phyloP scores from a whole-genome alignment of 768 basidiomycete genomes.

The Botryobasidium botryosum region DNA sequence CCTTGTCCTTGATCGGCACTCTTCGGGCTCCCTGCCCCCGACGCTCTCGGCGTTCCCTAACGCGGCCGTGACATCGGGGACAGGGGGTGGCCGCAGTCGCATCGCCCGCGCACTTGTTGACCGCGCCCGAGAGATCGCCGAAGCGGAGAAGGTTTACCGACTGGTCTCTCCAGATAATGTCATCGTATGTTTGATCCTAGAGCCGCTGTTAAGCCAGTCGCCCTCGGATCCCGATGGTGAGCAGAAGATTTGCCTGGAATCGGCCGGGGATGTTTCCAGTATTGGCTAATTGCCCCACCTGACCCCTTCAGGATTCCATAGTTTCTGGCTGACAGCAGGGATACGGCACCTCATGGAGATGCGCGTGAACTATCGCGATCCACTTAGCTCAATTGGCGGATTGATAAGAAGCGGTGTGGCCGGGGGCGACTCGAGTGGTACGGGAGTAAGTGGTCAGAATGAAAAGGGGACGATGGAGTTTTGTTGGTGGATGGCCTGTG shows the following conservation, averaged over 20 bases:
- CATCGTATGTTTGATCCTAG: constrained; percentile 64
- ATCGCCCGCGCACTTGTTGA: constrained; percentile 63
- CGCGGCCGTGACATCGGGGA: constrained; percentile 21
- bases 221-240: constrained; percentile 55
- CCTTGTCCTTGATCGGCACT: constrained; percentile 55
- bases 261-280: no score
- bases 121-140: constrained; percentile 71
- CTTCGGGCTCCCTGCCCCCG: constrained; percentile 7
- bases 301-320: constrained; percentile 45
- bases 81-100: constrained; percentile 41
- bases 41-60: constrained; percentile 7
- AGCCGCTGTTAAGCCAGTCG: constrained; percentile 47
- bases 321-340: constrained; percentile 67
- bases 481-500: constrained; percentile 87
- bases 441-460: constrained; percentile 17
- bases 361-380: constrained; percentile 27
- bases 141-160: constrained; percentile 74
- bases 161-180: constrained; percentile 65
- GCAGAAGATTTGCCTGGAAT: no score
- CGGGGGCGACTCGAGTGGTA: constrained; percentile 37
- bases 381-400: constrained; percentile 25
- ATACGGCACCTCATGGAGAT: constrained; percentile 67
- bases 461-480: constrained; percentile 73
- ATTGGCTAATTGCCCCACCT: no score
- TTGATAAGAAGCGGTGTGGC: no score